Evolutionary conservation across 2,329 filamentous ascomycete genomes (phyloP).

Genomic region (Xylaria sp.): DNA sequence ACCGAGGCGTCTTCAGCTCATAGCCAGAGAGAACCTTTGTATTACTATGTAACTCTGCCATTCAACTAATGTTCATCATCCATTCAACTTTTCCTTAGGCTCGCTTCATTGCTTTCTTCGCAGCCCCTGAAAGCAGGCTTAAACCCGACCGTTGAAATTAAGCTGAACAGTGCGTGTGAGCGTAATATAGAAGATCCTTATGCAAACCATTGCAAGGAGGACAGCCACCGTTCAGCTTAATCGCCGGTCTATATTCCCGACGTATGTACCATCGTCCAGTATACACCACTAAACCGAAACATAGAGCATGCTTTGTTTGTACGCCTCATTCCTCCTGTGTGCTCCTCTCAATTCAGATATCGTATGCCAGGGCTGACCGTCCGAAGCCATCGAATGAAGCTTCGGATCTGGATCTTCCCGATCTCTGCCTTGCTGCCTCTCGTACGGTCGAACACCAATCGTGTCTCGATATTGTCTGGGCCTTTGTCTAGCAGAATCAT

Average conservation of each 20-base stretch:
- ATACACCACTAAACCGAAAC: background rate
- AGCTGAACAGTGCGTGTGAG: background rate
- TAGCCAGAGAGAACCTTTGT: too few relatives aligned
- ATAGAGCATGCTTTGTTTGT: background rate
- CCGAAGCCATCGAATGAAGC: conserved; percentile 26
- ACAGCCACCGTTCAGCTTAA: background rate
- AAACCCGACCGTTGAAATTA: background rate
- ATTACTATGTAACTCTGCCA: too few relatives aligned
- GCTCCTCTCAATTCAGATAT: conserved; percentile 8
- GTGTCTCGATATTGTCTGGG: background rate
- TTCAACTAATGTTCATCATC: background rate
- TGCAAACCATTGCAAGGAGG: background rate
- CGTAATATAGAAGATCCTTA: background rate
- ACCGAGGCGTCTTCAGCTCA: too few relatives aligned
- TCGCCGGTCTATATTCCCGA: background rate
- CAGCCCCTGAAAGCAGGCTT: too few relatives aligned
- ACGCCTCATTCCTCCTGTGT: background rate
- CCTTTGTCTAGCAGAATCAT: conserved; percentile 13
- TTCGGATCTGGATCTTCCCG: conserved; percentile 23
- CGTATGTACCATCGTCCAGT: background rate
- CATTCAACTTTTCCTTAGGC: background rate
- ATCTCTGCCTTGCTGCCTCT: conserved; percentile 16
- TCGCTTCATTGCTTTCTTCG: too few relatives aligned
- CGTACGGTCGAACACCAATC: conserved; percentile 23
- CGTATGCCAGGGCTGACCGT: conserved; percentile 15